Conservation (phyloP, 1,139 yeast species). For the Diutina mesorugosa region DNA sequence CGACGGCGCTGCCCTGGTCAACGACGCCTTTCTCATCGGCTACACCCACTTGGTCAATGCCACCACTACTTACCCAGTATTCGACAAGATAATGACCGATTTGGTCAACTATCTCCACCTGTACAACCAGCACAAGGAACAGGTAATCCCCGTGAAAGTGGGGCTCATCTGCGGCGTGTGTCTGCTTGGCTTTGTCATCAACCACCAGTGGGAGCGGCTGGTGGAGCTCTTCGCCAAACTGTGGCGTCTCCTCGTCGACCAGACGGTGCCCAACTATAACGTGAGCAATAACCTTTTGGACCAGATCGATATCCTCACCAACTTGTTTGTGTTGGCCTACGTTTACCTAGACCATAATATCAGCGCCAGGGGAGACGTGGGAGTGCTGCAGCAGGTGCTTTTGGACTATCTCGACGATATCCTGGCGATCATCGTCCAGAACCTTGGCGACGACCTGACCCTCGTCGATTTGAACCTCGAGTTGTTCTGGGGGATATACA, state of each 20-base stretch:
- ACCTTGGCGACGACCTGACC: slow-evolving; percentile 6
- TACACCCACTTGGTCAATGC: slow-evolving; percentile 10
- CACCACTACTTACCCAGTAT: slow-evolving; percentile 10
- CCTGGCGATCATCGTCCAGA: slow-evolving; percentile 10
- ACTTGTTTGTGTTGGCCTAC: slow-evolving; percentile 19
- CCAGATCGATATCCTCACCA: slow-evolving; percentile 26
- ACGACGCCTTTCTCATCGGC: slow-evolving; percentile 22
- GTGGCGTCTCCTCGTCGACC: slow-evolving; percentile 32
- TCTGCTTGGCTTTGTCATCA: background rate
- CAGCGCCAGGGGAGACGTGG: background rate
- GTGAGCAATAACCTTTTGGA: slow-evolving; percentile 13
- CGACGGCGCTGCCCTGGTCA: slow-evolving; percentile 7
- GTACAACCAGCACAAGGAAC: background rate
- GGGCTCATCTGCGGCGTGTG: background rate
- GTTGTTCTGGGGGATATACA: slow-evolving; percentile 7
- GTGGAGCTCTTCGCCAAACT: slow-evolving; percentile 20
- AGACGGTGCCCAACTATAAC: slow-evolving; percentile 28
- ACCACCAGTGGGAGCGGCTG: background rate
- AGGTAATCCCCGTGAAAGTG: background rate
- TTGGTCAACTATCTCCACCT: slow-evolving; percentile 15
- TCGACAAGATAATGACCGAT: slow-evolving; percentile 14
- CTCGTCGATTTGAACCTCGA: slow-evolving; percentile 11
- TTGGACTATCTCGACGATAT: slow-evolving; percentile 36
- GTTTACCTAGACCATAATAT: slow-evolving; percentile 11
- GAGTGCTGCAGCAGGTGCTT: slow-evolving; percentile 14